phyloP scores from a whole-genome alignment of 1,139 yeast genomes.

The Debaryomyces subglobosus region DNA sequence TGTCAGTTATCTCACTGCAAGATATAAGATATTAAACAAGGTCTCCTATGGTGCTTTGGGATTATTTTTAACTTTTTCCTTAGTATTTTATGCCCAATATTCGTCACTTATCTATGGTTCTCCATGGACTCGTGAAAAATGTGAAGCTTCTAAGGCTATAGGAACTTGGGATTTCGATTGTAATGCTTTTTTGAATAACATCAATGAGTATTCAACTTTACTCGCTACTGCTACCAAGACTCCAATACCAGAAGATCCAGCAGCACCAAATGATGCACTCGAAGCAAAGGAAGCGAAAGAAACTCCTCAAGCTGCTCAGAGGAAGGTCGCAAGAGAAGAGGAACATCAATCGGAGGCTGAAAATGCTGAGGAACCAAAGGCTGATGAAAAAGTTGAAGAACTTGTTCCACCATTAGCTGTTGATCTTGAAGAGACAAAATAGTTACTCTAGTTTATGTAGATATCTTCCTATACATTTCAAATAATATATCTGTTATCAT shows the following conservation, averaged over 20 bases:
- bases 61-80: conserved; percentile 51
- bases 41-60: conserved; percentile 49
- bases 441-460: neutral
- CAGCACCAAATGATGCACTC: conserved; percentile 18
- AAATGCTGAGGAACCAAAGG: conserved; percentile 8
- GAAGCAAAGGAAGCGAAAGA: conserved; percentile 28
- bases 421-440: conserved; percentile 19
- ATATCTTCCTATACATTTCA: neutral
- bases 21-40: conserved; percentile 34
- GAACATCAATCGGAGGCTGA: conserved; percentile 14
- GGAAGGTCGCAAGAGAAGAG: conserved; percentile 18
- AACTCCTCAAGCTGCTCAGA: conserved; percentile 20
- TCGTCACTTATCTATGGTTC: conserved; percentile 78
- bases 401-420: conserved; percentile 30
- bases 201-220: conserved; percentile 28
- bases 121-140: conserved; percentile 76
- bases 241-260: conserved; percentile 12
- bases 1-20: conserved; percentile 44
- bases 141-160: conserved; percentile 63
- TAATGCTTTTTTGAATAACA: conserved; percentile 47
- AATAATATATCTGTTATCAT: neutral
- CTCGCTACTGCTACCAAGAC: conserved; percentile 14
- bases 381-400: conserved; percentile 16
- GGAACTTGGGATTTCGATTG: conserved; percentile 89
- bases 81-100: conserved; percentile 62